Conservation (phyloP, 2,329 filamentous ascomycete genomes). For the Pseudopithomyces maydicus region DNA sequence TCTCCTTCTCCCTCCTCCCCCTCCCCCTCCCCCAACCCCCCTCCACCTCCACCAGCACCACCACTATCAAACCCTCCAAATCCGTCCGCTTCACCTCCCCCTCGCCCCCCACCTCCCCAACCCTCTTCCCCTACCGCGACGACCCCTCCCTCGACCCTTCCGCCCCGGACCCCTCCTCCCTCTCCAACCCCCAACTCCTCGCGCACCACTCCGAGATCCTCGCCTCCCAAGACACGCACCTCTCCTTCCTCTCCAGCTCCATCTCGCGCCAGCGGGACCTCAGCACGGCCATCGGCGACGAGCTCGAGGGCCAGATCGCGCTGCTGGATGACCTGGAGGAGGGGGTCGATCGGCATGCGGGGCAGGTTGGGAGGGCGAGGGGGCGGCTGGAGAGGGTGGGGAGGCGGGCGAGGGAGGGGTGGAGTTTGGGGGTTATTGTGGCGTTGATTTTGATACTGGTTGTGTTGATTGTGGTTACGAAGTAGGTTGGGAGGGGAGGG, state of each 20-base stretch:
- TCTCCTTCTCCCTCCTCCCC: slow-evolving; percentile 46
- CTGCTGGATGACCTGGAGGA: slow-evolving; percentile 89
- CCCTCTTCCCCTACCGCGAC: slow-evolving; percentile 74
- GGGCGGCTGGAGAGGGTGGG: slow-evolving; percentile 74
- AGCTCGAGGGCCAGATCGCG: slow-evolving; percentile 87
- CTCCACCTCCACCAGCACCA: slow-evolving; percentile 44
- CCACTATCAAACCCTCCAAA: slow-evolving; percentile 58
- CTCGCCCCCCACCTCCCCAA: slow-evolving; percentile 51
- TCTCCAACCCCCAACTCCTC: slow-evolving; percentile 86
- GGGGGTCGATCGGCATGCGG: slow-evolving; percentile 79
- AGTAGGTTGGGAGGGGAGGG: slow-evolving; percentile 16
- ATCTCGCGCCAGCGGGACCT: slow-evolving; percentile 90
- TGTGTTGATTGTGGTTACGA: slow-evolving; percentile 74
- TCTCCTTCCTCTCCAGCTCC: slow-evolving; percentile 84
- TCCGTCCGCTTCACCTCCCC: slow-evolving; percentile 77
- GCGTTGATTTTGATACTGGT: slow-evolving; percentile 80
- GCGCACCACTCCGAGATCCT: slow-evolving; percentile 80
- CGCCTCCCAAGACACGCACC: slow-evolving; percentile 87
- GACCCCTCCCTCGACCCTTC: slow-evolving; percentile 67
- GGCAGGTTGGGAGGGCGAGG: slow-evolving; percentile 75
- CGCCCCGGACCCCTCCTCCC: slow-evolving; percentile 56
- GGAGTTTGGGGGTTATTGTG: slow-evolving; percentile 83
- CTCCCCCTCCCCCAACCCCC: slow-evolving; percentile 50
- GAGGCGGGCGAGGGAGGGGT: slow-evolving; percentile 78
- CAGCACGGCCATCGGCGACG: slow-evolving; percentile 94